Conservation (phyloP, 2,329 filamentous ascomycete genomes). For the Thelonectria olida region DNA sequence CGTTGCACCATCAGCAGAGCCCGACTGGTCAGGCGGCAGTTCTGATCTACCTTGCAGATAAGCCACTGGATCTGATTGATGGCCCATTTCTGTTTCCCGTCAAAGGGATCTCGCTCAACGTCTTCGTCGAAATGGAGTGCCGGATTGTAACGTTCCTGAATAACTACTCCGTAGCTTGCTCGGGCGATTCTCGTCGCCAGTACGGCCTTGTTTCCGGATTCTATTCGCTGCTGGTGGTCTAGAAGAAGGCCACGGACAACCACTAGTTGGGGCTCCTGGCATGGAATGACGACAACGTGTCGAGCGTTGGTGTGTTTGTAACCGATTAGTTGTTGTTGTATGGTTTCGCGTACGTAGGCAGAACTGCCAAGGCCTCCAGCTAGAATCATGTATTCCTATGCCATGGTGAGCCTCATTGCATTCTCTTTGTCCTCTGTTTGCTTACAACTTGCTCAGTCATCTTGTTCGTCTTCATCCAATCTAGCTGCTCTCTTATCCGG, state of each 20-base stretch:
- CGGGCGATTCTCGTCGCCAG: constrained; percentile 49
- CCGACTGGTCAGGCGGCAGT: constrained; percentile 44
- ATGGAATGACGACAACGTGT: constrained; percentile 51
- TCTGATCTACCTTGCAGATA: constrained; percentile 42
- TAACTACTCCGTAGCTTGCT: constrained; percentile 34
- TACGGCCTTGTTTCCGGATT: constrained; percentile 51
- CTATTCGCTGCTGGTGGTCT: constrained; percentile 59
- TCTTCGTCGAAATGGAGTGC: constrained; percentile 31
- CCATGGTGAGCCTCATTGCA: fast-evolving
- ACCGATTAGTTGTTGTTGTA: constrained; percentile 48
- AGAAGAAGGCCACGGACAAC: constrained; percentile 63
- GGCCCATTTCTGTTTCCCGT: constrained; percentile 29
- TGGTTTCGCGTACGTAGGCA: constrained; percentile 52
- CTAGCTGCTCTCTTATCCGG: constrained; percentile 51
- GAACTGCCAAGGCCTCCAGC: constrained; percentile 57
- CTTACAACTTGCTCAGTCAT: constrained; percentile 48
- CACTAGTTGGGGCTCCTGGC: constrained; percentile 62
- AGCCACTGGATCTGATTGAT: constrained; percentile 37
- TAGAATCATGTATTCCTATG: constrained; percentile 52
- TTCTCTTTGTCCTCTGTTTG: no score
- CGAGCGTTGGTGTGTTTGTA: constrained; percentile 44
- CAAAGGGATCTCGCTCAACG: constrained; percentile 25
- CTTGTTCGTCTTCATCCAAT: constrained; percentile 47
- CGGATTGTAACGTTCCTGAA: constrained; percentile 30
- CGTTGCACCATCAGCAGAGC: background rate